Evolutionary conservation across 768 basidiomycete genomes (phyloP).

Genomic region (Mycena haematopus): DNA sequence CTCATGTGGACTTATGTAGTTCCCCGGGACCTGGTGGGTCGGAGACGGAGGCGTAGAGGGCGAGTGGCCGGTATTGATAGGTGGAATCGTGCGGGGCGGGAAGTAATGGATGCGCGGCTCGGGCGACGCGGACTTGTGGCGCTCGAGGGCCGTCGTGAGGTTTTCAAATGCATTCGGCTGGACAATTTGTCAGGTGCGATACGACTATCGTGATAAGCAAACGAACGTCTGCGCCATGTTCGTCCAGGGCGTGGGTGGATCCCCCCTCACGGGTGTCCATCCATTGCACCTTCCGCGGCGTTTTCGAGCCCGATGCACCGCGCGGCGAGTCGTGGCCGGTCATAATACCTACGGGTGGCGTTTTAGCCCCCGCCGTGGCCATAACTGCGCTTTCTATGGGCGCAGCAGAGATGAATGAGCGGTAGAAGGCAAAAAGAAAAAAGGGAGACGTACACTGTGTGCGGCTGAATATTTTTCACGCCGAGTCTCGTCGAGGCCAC

Average conservation of each 20-base stretch:
- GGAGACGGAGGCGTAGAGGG: constrained; percentile 32
- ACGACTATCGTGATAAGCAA: background rate
- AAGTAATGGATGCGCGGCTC: constrained; percentile 38
- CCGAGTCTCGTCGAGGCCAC: background rate
- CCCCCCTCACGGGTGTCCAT: constrained; percentile 35
- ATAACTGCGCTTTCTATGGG: background rate
- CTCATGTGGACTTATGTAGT: constrained; percentile 68
- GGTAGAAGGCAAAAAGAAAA: background rate
- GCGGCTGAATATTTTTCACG: constrained; percentile 1
- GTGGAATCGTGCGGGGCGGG: constrained; percentile 34
- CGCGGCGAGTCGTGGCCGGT: constrained; percentile 20
- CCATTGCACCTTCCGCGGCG: constrained; percentile 63
- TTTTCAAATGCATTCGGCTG: constrained; percentile 57
- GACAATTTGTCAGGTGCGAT: background rate
- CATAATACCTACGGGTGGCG: constrained; percentile 22
- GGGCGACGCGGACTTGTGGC: constrained; percentile 44
- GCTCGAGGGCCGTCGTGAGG: constrained; percentile 58
- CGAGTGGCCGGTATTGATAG: constrained; percentile 20
- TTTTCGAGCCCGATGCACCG: constrained; percentile 42
- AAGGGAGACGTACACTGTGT: constrained; percentile 2
- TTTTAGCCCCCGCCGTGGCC: constrained; percentile 1
- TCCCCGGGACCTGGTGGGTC: constrained; percentile 52
- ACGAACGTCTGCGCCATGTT: constrained; percentile 59
- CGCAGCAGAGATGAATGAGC: constrained; percentile 7
- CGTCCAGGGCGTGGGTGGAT: constrained; percentile 54